Base-by-base conservation (phyloP, 2,329 filamentous ascomycete genomes). In the Ophiostoma ips region DNA sequence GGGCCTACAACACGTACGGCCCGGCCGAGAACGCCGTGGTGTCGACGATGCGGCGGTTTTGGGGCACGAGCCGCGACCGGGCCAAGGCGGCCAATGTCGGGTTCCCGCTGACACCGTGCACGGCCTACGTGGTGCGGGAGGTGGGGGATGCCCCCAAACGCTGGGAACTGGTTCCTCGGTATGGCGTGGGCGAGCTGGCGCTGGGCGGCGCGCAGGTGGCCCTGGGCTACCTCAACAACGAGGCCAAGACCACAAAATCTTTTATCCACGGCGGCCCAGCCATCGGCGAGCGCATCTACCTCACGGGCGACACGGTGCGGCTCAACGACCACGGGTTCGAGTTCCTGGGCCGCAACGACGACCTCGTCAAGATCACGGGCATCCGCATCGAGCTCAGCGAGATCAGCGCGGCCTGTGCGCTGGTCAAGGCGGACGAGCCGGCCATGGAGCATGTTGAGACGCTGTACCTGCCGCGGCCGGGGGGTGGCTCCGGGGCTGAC, bases 301-400 rank as follows among this genome's bases (percentile, higher is more conserved):
- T 60, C 56, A 80, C 77, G 2, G 77, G 76, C 7, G 77, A 81
- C 55, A 66, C 80, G 19, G 75, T 71, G 16, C 65, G 67, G 12
- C 65, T 66, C 35, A 58, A 64, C 2, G 70, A 76, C 56, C 76
- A 77, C 11, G 68, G 66, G 24, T 64, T 81, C 35, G 68, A 76
- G 40, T 75, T 72, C 19, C 68, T 77, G 33, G 76, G 77, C 3
- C 70, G 76, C 34, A 67, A 67, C n/a, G 77, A 81, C 55, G 76
- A 79, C 53, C 77, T 80, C 58, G 72, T 80, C 52, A 80, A 80
- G 61, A 69, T 80, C 58, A 76, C 77, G 68, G 76, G 76, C 8
- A 79, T 79, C 58, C 72, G 77, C 21, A 72, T 81, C 43, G 76
- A 80, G 59, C 69, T 80, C 10, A 76, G 79, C 50, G 52, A 62